phyloP scores from a whole-genome alignment of 2,329 filamentous ascomycete genomes.

The Xylaria hypoxylon region DNA sequence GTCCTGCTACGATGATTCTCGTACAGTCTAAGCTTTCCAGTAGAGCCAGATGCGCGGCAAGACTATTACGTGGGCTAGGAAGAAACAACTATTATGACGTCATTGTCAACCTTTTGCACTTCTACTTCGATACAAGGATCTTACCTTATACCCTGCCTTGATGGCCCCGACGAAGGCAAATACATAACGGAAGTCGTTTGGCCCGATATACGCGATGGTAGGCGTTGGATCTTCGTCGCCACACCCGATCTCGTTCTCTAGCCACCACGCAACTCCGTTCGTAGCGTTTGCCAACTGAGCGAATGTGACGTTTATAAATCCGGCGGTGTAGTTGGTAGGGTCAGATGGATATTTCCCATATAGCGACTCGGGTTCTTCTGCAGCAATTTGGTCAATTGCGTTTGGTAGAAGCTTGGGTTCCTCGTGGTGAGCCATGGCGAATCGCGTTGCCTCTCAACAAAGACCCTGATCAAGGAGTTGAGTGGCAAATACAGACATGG shows the following conservation, averaged over 20 bases:
- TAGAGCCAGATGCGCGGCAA: constrained; percentile 18
- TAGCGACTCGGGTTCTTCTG: constrained; percentile 26
- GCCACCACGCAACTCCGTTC: constrained; percentile 33
- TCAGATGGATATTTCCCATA: constrained; percentile 33
- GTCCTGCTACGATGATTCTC: constrained; percentile 14
- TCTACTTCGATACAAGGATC: background rate
- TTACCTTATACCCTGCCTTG: constrained; percentile 25
- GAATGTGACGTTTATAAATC: constrained; percentile 29
- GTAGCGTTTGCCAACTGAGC: constrained; percentile 32
- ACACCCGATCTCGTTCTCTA: constrained; percentile 29
- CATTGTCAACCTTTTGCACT: background rate
- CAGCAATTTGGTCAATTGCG: constrained; percentile 31
- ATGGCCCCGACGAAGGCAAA: constrained; percentile 25
- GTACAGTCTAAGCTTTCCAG: constrained; percentile 17
- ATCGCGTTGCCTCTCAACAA: too few species aligned
- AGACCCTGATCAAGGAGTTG: too few species aligned
- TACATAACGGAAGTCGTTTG: constrained; percentile 27
- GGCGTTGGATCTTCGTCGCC: constrained; percentile 20
- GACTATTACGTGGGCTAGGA: constrained; percentile 21
- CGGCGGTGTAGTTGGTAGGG: constrained; percentile 21
- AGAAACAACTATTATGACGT: constrained; percentile 17
- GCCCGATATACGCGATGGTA: constrained; percentile 20
- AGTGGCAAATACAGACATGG: too few species aligned
- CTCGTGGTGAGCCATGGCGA: constrained; percentile 7
- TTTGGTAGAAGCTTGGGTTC: constrained; percentile 25